Evolutionary conservation across 2,329 filamentous ascomycete genomes (phyloP).

Genomic region (Fusarium torreyae): DNA sequence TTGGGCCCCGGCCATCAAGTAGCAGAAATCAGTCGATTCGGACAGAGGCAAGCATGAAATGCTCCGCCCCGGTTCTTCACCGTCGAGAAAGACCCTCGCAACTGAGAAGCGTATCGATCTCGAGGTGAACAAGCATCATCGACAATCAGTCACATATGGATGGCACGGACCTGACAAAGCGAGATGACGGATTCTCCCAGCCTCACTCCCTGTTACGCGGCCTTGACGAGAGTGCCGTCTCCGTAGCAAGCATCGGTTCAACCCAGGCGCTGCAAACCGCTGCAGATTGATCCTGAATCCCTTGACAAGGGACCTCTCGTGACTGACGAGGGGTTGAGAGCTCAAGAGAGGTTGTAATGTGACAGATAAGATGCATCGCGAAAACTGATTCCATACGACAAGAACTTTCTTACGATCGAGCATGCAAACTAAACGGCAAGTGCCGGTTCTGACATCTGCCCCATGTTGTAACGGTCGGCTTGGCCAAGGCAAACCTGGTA

Average conservation of each 20-base stretch:
- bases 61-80: conserved; percentile 7
- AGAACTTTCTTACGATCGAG: conserved; percentile 41
- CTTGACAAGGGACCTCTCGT: conserved; percentile 10
- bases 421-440: conserved; percentile 14
- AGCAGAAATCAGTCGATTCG: conserved; percentile 39
- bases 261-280: neutral
- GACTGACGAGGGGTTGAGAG: conserved; percentile 11
- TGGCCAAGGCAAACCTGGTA: conserved; percentile 11
- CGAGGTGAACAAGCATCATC: neutral
- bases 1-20: conserved; percentile 16
- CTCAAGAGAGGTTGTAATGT: conserved; percentile 15
- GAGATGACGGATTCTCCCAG: conserved; percentile 15
- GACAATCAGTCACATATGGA: conserved; percentile 14
- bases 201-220: conserved; percentile 14
- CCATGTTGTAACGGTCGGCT: neutral
- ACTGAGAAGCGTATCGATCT: conserved; percentile 19
- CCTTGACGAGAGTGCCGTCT: conserved; percentile 1
- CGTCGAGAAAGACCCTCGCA: conserved; percentile 22
- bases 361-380: conserved; percentile 15
- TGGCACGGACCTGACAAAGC: conserved; percentile 17
- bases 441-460: conserved; percentile 21
- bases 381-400: conserved; percentile 19
- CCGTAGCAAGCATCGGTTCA: conserved; percentile 3
- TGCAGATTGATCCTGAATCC: conserved; percentile 12
- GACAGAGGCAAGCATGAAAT: conserved; percentile 1